Percentiles rank a stretch among this genome's conserved stretches.
phyloP scores from a whole-genome alignment of 805 yeast genomes.

The Wickerhamomyces hampshirensis region DNA sequence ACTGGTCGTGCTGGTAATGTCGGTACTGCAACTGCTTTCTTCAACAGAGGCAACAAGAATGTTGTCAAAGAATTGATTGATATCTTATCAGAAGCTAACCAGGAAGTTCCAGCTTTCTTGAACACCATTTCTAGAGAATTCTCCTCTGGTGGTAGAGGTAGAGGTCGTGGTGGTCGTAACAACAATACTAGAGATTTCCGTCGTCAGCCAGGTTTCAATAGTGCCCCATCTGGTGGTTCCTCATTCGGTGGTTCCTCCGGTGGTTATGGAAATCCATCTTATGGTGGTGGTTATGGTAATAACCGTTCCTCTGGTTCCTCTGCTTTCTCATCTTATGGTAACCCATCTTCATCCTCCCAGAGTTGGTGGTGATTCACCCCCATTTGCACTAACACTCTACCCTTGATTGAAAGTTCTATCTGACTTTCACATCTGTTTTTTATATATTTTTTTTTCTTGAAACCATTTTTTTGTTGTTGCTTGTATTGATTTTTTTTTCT shows the following conservation, averaged over 20 bases:
- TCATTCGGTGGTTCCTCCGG: conserved; percentile 10
- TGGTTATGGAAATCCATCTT: conserved; percentile 12
- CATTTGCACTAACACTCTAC: conserved; percentile 5
- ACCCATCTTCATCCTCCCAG: conserved; percentile 3
- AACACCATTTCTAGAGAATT: conserved; percentile 75
- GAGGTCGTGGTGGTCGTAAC: conserved; percentile 44
- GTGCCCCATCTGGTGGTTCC: conserved; percentile 7
- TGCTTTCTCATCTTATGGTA: conserved; percentile 17
- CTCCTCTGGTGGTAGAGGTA: conserved; percentile 41
- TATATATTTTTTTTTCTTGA: conserved; percentile 1
- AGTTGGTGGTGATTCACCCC: conserved; percentile 8
- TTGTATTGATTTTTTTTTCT: conserved; percentile 1
- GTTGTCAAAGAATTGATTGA: conserved; percentile 84
- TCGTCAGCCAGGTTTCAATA: conserved; percentile 27
- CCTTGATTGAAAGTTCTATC: conserved; percentile 3
- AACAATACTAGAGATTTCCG: conserved; percentile 47
- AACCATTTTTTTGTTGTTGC: conserved; percentile 1
- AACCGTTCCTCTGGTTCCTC: conserved; percentile 10
- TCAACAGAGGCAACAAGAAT: conserved; percentile 92
- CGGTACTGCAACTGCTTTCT: conserved; percentile 97
- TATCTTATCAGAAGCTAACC: conserved; percentile 91
- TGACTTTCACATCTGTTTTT: background rate
- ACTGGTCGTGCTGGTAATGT: conserved; percentile 99
- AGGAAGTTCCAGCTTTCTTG: conserved; percentile 92
- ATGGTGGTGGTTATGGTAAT: conserved; percentile 14